Conservation (phyloP, 208 protist genomes). For the Eutreptiella sp. region DNA sequence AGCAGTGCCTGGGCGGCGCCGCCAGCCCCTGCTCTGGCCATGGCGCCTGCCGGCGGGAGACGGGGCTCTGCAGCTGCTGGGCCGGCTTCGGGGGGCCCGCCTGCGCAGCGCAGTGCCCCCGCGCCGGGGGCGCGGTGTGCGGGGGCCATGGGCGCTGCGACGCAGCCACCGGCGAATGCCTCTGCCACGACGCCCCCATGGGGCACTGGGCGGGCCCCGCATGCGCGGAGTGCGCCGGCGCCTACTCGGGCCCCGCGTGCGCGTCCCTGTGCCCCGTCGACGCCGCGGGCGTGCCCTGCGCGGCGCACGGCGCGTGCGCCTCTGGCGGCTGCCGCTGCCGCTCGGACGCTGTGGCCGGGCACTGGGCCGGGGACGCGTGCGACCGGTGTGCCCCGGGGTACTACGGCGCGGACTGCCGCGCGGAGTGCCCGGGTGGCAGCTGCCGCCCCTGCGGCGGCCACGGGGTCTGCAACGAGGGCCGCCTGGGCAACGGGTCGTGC, state of each 20-base stretch:
- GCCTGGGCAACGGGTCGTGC: conserved; percentile 7
- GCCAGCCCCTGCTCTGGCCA: conserved; percentile 23
- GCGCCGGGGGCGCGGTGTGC: not conserved
- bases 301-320: not conserved
- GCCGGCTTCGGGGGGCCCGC: too few species aligned
- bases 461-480: not conserved
- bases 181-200: too few species aligned
- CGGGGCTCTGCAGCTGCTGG: conserved; percentile 10
- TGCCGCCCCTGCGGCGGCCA: not conserved
- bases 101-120: too few species aligned
- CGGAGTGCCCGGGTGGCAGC: not conserved
- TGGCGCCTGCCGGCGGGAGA: conserved; percentile 19
- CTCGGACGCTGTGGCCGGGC: not conserved
- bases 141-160: too few species aligned
- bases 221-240: not conserved
- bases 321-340: not conserved
- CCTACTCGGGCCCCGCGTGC: not conserved
- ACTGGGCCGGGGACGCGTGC: conserved; percentile 2
- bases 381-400: not conserved
- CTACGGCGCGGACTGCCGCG: not conserved
- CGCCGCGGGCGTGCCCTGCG: conserved; percentile 3
- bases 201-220: conserved; percentile 17
- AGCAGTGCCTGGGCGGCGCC: too few species aligned
- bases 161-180: too few species aligned
- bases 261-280: not conserved